Evolutionary conservation across 139 green algal species (phyloP), one percentile per base, ranked within the genome.

Genomic region (Chlorella sp.): DNA sequence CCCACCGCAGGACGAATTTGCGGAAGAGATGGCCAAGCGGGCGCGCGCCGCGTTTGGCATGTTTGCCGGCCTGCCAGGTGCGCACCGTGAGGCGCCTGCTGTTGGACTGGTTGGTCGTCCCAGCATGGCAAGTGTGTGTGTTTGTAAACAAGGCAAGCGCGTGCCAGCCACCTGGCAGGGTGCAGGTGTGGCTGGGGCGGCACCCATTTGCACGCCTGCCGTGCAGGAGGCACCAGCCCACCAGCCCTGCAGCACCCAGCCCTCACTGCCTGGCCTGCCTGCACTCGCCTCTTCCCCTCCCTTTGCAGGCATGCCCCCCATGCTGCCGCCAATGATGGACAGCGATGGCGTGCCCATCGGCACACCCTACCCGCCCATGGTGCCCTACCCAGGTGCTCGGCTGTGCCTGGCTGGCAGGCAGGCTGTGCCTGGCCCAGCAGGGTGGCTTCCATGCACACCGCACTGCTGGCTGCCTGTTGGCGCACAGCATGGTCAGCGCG

Each of bases 1-100:
- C 78, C 18, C 32, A 1, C 37, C 5, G 60, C 87, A 90, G 88
- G 88, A 91, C 66, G 88, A 91, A 11, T 88, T 81, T 77, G 88
- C 88, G 12, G 88, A 91, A 34, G 88, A 91, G 81, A 87, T 91
- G 88, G 88, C 88, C 40, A 87, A 88, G 81, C 80, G 88, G 1
- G 88, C 81, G 11, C 66, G 81, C 14, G 88, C 66, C n/a, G 69
- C 66, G 42, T 91, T 60, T 66, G 68, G 88, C 15, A 76, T 66
- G 19, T 91, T 83, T 57, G 40, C 85, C 11, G 88, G 87, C 78
- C 37, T 86, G 61, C 85, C 85, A 30, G 85, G 85, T 88, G 83
- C 1, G 64, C 42, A 14, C 19, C 3, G 73, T n/a, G 30, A 37
- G 32, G 21, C 26, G 18, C 22, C 69, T 78, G 69, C n/a, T 37